phyloP scores from a whole-genome alignment of 257 asterid species.

The Solanum pennellii region DNA sequence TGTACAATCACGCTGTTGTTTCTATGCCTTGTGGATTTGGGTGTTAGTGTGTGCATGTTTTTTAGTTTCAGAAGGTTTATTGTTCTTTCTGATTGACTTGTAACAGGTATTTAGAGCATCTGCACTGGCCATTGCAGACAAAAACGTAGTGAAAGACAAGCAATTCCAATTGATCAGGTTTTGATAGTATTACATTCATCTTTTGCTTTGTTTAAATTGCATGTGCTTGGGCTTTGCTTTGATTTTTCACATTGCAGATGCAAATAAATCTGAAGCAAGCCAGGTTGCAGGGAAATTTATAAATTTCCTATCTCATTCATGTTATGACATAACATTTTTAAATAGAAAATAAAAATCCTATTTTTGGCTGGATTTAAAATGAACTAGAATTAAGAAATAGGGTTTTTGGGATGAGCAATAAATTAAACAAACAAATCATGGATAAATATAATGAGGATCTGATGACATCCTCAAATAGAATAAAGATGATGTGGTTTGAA shows the following conservation, averaged over 20 bases:
- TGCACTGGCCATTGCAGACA: slow-evolving; percentile 72
- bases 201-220: background rate
- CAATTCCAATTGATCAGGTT: slow-evolving; percentile 97
- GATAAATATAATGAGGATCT: background rate
- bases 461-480: background rate
- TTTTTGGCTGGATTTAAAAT: background rate
- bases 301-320: background rate
- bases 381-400: background rate
- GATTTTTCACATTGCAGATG: background rate
- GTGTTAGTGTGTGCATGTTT: background rate
- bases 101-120: slow-evolving; percentile 72
- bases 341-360: background rate
- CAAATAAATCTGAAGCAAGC: background rate
- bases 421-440: background rate
- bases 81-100: background rate
- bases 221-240: background rate
- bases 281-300: background rate
- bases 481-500: background rate
- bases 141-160: slow-evolving; percentile 65
- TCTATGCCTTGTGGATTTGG: background rate
- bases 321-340: background rate
- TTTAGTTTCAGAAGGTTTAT: background rate
- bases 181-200: background rate
- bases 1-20: slow-evolving; percentile 2
- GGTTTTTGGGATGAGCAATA: background rate